Evolutionary conservation across 2,329 filamentous ascomycete genomes (phyloP).

Genomic region (Ophiosphaerella narmari): DNA sequence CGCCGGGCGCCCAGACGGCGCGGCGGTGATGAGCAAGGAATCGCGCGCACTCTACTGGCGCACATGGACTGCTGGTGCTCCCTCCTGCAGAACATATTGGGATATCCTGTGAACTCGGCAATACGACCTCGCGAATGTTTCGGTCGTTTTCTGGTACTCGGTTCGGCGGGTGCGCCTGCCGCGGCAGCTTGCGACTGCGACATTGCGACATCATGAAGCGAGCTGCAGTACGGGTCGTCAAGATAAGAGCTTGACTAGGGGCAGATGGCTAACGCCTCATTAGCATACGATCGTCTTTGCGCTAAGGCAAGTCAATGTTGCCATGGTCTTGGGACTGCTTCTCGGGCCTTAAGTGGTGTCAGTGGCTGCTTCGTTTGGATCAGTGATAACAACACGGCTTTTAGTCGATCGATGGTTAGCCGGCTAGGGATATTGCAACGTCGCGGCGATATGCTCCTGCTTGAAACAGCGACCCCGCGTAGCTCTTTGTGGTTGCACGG

Average conservation of each 20-base stretch:
- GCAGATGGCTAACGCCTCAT: conserved; percentile 8
- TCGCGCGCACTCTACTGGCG: background rate
- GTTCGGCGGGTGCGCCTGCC: no score
- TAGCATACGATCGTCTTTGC: conserved; percentile 19
- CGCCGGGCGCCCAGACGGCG: conserved; percentile 18
- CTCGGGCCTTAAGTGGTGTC: conserved; percentile 21
- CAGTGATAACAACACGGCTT: conserved; percentile 24
- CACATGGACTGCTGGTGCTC: background rate
- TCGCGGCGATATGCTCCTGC: conserved; percentile 32
- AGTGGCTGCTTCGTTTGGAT: conserved; percentile 14
- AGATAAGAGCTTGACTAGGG: conserved; percentile 20
- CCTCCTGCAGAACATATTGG: no score
- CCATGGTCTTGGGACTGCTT: conserved; percentile 15
- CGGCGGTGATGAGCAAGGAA: conserved; percentile 6
- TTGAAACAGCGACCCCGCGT: conserved; percentile 33
- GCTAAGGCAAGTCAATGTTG: conserved; percentile 37
- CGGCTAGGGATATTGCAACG: conserved; percentile 32
- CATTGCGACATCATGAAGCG: background rate
- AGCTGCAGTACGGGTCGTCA: background rate
- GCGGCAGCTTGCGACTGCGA: no score
- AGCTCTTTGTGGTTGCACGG: conserved; percentile 19
- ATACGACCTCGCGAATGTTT: no score
- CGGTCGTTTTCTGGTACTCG: no score
- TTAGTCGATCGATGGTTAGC: conserved; percentile 8
- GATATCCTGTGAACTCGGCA: no score